Percentiles rank a stretch among this genome's conserved stretches.
These are phyloP conservation scores for Conoideocrella luteorostrata DNA, from an alignment of 2,329 filamentous ascomycete genomes.

Conservation along the genomic window DNA sequence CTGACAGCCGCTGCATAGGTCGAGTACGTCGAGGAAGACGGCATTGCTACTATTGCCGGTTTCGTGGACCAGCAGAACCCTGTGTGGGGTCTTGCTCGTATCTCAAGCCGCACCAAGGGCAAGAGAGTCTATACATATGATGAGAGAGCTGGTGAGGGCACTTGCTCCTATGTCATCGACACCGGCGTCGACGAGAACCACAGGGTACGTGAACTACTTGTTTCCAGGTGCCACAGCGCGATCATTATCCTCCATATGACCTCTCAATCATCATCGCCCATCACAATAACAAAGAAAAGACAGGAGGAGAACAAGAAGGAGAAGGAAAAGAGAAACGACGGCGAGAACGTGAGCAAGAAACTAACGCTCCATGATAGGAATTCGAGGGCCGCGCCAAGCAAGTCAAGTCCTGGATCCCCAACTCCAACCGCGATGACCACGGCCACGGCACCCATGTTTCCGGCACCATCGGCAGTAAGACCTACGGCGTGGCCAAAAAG, in stretches of 20 bases:
- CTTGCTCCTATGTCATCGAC: constrained; percentile 40
- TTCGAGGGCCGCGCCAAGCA: constrained; percentile 13
- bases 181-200: constrained; percentile 35
- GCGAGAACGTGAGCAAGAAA: no score
- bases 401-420: constrained; percentile 26
- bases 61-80: constrained; percentile 13
- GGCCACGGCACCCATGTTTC: constrained; percentile 24
- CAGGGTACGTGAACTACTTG: no score
- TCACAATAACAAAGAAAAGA: not conserved
- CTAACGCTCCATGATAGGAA: constrained; percentile 21
- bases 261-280: not conserved
- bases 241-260: no score
- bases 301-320: no score
- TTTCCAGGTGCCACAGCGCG: no score
- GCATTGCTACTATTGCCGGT: constrained; percentile 16
- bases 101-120: constrained; percentile 26
- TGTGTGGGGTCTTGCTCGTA: constrained; percentile 22
- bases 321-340: no score
- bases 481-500: constrained; percentile 34
- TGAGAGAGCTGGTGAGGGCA: constrained; percentile 30
- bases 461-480: constrained; percentile 24
- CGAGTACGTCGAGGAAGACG: constrained; percentile 30
- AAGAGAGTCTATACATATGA: constrained; percentile 31
- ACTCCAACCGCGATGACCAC: constrained; percentile 21
- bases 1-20: constrained; percentile 14